A percentile compares a stretch with the other conserved stretches of the same genome.
These are phyloP conservation scores for Geranomyces variabilis DNA, from an alignment of 192 early-diverging fungal genomes.

Conservation along the genomic window DNA sequence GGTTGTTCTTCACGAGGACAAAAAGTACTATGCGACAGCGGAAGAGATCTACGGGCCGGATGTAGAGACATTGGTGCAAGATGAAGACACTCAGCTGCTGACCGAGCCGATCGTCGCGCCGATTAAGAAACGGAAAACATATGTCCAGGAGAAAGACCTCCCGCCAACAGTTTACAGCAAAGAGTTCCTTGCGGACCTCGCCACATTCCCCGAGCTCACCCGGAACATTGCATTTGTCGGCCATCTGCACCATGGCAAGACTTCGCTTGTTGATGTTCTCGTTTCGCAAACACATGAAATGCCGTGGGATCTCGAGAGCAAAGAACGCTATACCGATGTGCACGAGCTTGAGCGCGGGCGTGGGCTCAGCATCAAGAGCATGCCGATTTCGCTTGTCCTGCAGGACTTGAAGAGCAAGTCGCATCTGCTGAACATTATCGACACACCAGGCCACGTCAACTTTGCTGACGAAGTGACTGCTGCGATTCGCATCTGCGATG, in stretches of 20 bases:
- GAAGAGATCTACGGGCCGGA: slow-evolving; percentile 94
- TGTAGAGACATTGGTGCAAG: slow-evolving; percentile 95
- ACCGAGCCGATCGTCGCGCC: slow-evolving; percentile 94
- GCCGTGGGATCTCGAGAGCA: slow-evolving; percentile 53
- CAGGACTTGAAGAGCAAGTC: slow-evolving; percentile 87
- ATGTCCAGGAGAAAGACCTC: slow-evolving; percentile 80
- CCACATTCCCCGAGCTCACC: slow-evolving; percentile 70
- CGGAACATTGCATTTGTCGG: slow-evolving; percentile 92
- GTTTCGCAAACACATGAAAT: slow-evolving; percentile 84
- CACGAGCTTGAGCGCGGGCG: slow-evolving; percentile 89
- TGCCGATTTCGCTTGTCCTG: slow-evolving; percentile 90
- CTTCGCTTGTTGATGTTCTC: slow-evolving; percentile 89
- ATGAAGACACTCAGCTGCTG: slow-evolving; percentile 96
- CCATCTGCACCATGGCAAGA: slow-evolving; percentile 98
- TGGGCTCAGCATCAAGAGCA: slow-evolving; percentile 88
- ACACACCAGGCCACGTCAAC: slow-evolving; percentile 95
- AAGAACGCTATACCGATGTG: slow-evolving; percentile 85
- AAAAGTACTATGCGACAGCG: slow-evolving; percentile 97
- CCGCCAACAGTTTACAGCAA: slow-evolving; percentile 86
- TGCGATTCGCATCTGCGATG: slow-evolving; percentile 84
- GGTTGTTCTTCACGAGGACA: slow-evolving; percentile 96
- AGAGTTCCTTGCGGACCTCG: slow-evolving; percentile 65
- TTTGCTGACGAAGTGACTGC: slow-evolving; percentile 94
- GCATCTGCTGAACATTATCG: slow-evolving; percentile 85
- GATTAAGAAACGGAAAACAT: slow-evolving; percentile 82